A percentile compares a stretch with the other conserved stretches of the same genome.
phyloP scores from a whole-genome alignment of 768 basidiomycete genomes.

The Amyloporia xantha region DNA sequence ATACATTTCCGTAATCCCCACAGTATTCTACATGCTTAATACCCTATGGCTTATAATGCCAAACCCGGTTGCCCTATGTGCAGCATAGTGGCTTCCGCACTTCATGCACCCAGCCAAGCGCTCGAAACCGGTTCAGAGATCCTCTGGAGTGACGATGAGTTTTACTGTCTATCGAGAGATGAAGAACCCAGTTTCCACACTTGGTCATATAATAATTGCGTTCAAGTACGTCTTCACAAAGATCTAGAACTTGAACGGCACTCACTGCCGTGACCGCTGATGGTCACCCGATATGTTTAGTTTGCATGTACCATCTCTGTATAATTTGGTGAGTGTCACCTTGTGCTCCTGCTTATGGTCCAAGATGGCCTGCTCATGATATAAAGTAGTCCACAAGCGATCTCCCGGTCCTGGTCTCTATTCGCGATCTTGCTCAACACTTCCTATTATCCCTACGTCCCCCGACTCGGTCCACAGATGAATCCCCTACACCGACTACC shows the following conservation, averaged over 20 bases:
- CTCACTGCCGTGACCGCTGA: conserved; percentile 2
- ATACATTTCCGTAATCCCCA: not conserved
- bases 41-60: conserved; percentile 46
- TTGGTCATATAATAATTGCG: conserved; percentile 63
- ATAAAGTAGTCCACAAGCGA: conserved; percentile 60
- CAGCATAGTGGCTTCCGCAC: conserved; percentile 56
- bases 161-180: conserved; percentile 71
- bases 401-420: conserved; percentile 59
- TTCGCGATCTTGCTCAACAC: conserved; percentile 51
- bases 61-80: conserved; percentile 75
- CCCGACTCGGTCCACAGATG: too few relatives aligned
- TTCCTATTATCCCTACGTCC: conserved; percentile 47
- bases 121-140: conserved; percentile 49
- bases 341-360: not conserved
- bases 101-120: conserved; percentile 27
- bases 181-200: conserved; percentile 63
- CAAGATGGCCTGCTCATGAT: not conserved
- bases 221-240: conserved; percentile 60
- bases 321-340: conserved; percentile 36
- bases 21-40: not conserved
- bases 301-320: conserved; percentile 74
- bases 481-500: conserved; percentile 14
- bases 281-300: conserved; percentile 29
- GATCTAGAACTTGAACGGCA: not conserved
- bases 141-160: conserved; percentile 71